A percentile compares a stretch with the other conserved stretches of the same genome.
phyloP scores from a whole-genome alignment of 2,329 filamentous ascomycete genomes.

The Epichloe uncinata region DNA sequence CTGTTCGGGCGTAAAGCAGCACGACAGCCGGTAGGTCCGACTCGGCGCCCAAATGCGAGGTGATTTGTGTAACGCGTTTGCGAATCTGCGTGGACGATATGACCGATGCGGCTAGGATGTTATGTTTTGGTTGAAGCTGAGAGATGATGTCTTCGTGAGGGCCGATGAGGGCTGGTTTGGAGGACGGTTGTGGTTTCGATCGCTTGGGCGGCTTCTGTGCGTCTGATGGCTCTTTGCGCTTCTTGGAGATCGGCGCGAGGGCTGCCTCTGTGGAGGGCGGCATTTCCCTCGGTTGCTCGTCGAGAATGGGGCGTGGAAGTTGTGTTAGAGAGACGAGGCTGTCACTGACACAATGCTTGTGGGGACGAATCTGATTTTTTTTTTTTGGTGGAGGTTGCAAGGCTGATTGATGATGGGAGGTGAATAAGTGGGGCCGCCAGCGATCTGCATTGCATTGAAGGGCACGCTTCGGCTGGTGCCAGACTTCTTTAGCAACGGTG shows the following conservation, averaged over 20 bases:
- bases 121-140: constrained; percentile 32
- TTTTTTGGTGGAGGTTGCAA: too few species aligned
- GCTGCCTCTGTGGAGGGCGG: neutral
- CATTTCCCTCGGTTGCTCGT: neutral
- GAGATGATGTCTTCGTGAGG: constrained; percentile 30
- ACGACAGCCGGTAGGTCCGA: constrained; percentile 20
- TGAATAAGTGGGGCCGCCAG: too few species aligned
- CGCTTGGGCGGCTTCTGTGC: neutral
- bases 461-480: too few species aligned
- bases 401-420: too few species aligned
- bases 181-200: constrained; percentile 3
- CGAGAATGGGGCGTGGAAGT: too few species aligned
- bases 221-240: neutral
- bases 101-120: constrained; percentile 39
- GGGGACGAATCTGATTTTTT: too few species aligned
- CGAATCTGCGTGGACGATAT: constrained; percentile 47
- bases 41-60: constrained; percentile 27
- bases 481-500: too few species aligned
- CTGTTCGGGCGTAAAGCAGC: constrained; percentile 37
- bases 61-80: constrained; percentile 34
- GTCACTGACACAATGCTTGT: too few species aligned
- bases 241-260: neutral
- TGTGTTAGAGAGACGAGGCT: neutral
- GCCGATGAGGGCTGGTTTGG: constrained; percentile 14
- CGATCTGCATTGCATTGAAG: too few species aligned